Conservation (phyloP, 2,329 filamentous ascomycete species). For the Colletotrichum orbiculare region DNA sequence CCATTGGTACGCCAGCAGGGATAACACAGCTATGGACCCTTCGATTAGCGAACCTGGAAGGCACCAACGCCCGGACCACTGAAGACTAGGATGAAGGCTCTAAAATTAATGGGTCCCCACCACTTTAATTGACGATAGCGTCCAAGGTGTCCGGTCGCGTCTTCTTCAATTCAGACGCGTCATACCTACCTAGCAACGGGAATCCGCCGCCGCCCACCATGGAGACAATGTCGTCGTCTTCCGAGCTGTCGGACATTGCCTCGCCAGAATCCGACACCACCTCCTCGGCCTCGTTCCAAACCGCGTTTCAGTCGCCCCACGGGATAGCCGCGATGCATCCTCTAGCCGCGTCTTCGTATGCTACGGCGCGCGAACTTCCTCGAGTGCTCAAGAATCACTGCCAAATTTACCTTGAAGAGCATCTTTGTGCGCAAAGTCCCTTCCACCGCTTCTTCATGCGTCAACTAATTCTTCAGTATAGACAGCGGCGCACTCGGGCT, state of each 20-base stretch:
- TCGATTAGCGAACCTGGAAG: neutral
- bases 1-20: no score
- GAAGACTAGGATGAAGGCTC: constrained; percentile 5
- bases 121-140: constrained; percentile 27
- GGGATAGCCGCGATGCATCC: neutral
- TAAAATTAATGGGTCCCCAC: constrained; percentile 7
- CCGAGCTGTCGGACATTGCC: neutral
- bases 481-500: constrained; percentile 34
- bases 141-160: constrained; percentile 25
- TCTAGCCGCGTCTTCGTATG: neutral
- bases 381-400: constrained; percentile 74
- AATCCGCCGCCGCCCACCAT: constrained; percentile 7
- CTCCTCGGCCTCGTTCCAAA: constrained; percentile 28
- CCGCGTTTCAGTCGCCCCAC: constrained; percentile 25
- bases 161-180: constrained; percentile 25
- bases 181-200: constrained; percentile 13
- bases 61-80: constrained; percentile 3
- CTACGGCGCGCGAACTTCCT: constrained; percentile 62
- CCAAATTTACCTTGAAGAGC: constrained; percentile 80
- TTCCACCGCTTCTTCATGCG: neutral
- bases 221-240: constrained; percentile 4
- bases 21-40: neutral
- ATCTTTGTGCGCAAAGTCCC: constrained; percentile 65
- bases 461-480: constrained; percentile 4
- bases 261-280: constrained; percentile 15